Evolutionary conservation across 257 asterid species (phyloP).

Genomic region (Solanum bukasovii): DNA sequence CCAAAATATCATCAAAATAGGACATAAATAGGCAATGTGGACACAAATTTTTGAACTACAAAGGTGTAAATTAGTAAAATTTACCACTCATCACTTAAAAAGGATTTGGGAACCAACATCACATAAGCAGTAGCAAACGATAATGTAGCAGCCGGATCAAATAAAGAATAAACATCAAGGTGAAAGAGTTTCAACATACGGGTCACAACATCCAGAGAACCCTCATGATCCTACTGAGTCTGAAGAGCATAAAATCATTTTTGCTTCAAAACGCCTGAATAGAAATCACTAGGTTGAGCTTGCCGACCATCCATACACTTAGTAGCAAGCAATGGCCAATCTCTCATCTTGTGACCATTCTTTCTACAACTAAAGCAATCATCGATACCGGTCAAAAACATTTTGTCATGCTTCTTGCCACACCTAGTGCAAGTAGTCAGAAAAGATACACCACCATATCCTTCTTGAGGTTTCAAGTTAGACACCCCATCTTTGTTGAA

Average conservation of each 20-base stretch:
- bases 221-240: background rate
- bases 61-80: too few relatives aligned
- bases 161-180: background rate
- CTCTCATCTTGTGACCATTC: background rate
- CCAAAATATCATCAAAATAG: background rate
- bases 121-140: background rate
- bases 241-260: background rate
- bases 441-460: background rate
- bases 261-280: background rate
- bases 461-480: too few relatives aligned
- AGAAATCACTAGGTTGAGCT: too few relatives aligned
- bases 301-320: background rate
- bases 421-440: background rate
- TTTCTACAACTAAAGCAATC: too few relatives aligned
- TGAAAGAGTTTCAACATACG: background rate
- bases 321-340: background rate
- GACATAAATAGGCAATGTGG: background rate
- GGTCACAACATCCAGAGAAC: background rate
- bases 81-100: background rate
- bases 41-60: background rate
- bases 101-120: too few relatives aligned
- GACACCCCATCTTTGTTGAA: too few relatives aligned
- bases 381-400: background rate
- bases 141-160: too few relatives aligned
- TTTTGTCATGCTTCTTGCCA: background rate